Evolutionary conservation across 176 grass and related monocot genomes (phyloP).

Genomic region (Musa itinerans): DNA sequence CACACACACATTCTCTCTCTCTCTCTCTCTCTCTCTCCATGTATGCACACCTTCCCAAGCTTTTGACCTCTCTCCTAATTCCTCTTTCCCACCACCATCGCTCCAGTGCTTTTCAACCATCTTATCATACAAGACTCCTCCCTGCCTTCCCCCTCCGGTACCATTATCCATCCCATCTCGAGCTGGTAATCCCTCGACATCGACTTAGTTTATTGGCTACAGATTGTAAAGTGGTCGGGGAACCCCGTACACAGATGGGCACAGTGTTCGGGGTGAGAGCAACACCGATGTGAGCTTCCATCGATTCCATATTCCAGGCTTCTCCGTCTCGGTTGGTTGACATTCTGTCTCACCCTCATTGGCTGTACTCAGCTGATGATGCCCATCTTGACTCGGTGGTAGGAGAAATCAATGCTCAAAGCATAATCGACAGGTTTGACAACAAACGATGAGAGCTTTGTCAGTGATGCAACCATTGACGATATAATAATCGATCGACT

Average conservation of each 20-base stretch:
- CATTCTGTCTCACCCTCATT: slow-evolving; percentile 9
- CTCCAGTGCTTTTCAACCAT: not conserved
- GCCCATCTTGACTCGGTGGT: slow-evolving; percentile 8
- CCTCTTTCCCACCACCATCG: not conserved
- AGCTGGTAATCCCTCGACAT: not conserved
- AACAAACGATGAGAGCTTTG: not conserved
- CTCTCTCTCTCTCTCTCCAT: not conserved
- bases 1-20: not conserved
- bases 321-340: not conserved
- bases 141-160: not conserved
- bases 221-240: slow-evolving; percentile 1
- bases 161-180: not conserved
- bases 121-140: slow-evolving; percentile 4
- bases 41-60: not conserved
- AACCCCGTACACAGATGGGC: not conserved
- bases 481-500: too few species aligned
- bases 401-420: not conserved
- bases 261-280: not conserved
- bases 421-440: not conserved
- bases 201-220: not conserved
- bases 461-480: not conserved
- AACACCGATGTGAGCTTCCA: not conserved
- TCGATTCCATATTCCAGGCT: not conserved
- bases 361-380: slow-evolving; percentile 34
- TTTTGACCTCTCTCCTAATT: not conserved